phyloP scores from a whole-genome alignment of 225 moss, liverwort and hornwort genomes.

The Anthoceros angustus region DNA sequence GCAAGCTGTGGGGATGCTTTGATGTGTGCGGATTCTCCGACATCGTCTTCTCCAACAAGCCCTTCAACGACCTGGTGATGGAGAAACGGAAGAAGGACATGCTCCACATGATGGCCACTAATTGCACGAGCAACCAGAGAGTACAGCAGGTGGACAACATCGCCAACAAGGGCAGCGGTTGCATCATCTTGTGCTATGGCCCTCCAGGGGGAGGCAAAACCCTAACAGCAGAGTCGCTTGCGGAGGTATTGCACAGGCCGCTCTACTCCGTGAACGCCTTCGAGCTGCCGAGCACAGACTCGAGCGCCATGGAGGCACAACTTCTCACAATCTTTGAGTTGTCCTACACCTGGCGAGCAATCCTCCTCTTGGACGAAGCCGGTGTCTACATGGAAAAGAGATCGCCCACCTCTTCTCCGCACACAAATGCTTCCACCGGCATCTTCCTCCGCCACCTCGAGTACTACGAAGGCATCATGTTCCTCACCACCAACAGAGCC shows the following conservation, averaged over 20 bases:
- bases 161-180: constrained; percentile 11
- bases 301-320: constrained; percentile 1
- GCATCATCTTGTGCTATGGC: constrained; percentile 13
- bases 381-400: constrained; percentile 12
- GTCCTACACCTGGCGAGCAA: constrained; percentile 9
- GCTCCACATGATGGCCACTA: background rate
- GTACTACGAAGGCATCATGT: constrained; percentile 24
- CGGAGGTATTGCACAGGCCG: constrained; percentile 9
- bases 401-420: background rate
- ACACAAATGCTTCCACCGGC: constrained; percentile 23
- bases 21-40: constrained; percentile 12
- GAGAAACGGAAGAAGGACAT: constrained; percentile 7
- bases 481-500: constrained; percentile 24
- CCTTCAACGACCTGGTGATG: constrained; percentile 13
- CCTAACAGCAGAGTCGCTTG: constrained; percentile 8
- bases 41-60: constrained; percentile 8
- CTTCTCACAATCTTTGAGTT: constrained; percentile 10
- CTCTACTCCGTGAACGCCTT: constrained; percentile 11
- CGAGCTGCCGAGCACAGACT: constrained; percentile 9
- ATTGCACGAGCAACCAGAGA: background rate
- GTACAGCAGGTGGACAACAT: constrained; percentile 11
- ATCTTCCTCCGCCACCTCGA: constrained; percentile 24
- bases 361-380: constrained; percentile 17
- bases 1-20: constrained; percentile 14
- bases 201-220: constrained; percentile 12